A percentile compares a stretch with the other conserved stretches of the same genome.
These are phyloP conservation scores for Linanthus parryae DNA, from an alignment of 148 eudicot species.

Conservation along the genomic window DNA sequence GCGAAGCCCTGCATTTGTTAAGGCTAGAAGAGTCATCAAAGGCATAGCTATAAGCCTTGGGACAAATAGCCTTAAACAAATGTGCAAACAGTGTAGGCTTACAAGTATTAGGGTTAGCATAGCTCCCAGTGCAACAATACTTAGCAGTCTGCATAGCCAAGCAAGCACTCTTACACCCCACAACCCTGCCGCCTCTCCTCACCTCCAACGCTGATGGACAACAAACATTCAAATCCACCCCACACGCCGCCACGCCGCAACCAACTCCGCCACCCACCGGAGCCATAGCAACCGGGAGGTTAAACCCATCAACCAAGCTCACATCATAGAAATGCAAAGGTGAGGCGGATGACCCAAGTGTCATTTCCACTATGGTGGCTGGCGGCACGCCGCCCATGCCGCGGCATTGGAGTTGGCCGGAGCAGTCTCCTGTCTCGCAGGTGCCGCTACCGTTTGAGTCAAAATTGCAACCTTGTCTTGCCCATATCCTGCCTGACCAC, in stretches of 20 bases:
- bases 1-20: slow-evolving; percentile 67
- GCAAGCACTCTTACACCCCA: slow-evolving; percentile 91
- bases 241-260: slow-evolving; percentile 70
- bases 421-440: slow-evolving; percentile 77
- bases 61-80: slow-evolving; percentile 78
- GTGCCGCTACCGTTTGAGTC: slow-evolving; percentile 51
- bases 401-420: slow-evolving; percentile 50
- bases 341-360: slow-evolving; percentile 61
- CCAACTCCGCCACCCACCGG: slow-evolving; percentile 76
- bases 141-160: slow-evolving; percentile 63
- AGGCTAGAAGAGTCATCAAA: slow-evolving; percentile 81
- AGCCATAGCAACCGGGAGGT: slow-evolving; percentile 72
- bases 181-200: slow-evolving; percentile 40
- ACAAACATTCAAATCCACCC: slow-evolving; percentile 57
- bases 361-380: slow-evolving; percentile 84
- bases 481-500: slow-evolving; percentile 96
- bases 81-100: slow-evolving; percentile 65
- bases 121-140: slow-evolving; percentile 73
- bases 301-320: slow-evolving; percentile 88
- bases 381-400: slow-evolving; percentile 77
- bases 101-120: slow-evolving; percentile 58
- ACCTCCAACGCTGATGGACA: slow-evolving; percentile 82
- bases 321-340: slow-evolving; percentile 91
- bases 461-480: slow-evolving; percentile 71
- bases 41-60: slow-evolving; percentile 81